Evolutionary conservation across 352 stramenopile species (phyloP).

Genomic region (Phytophthora syringae): DNA sequence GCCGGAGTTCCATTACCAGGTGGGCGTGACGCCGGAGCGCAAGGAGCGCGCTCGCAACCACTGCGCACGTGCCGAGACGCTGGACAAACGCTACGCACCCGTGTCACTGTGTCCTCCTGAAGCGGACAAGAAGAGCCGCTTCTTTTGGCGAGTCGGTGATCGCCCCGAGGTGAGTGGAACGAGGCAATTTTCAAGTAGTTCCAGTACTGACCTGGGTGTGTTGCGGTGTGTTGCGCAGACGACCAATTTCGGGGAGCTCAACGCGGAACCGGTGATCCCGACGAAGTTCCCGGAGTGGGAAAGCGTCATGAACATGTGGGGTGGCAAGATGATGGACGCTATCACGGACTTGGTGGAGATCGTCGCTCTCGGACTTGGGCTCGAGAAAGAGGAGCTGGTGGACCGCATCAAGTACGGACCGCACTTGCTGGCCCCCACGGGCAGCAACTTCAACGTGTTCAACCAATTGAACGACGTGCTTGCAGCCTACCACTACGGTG

Average conservation of each 20-base stretch:
- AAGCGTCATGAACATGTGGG: conserved; percentile 92
- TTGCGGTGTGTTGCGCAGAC: conserved; percentile 31
- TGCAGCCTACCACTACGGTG: conserved; percentile 92
- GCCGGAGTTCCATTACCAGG: conserved; percentile 89
- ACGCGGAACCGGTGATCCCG: conserved; percentile 88
- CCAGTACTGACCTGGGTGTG: conserved; percentile 2
- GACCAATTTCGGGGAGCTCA: conserved; percentile 86
- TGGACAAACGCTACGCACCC: conserved; percentile 68
- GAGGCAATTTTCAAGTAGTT: neutral
- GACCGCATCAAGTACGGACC: conserved; percentile 85
- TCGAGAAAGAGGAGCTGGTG: conserved; percentile 81
- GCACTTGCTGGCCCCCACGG: conserved; percentile 91
- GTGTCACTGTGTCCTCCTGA: conserved; percentile 89
- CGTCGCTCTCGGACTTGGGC: conserved; percentile 82
- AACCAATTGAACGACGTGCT: conserved; percentile 87
- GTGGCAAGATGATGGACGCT: conserved; percentile 86
- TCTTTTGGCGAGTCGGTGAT: conserved; percentile 93
- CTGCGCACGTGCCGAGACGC: conserved; percentile 61
- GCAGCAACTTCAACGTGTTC: conserved; percentile 88
- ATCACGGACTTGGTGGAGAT: conserved; percentile 89
- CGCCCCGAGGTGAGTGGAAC: conserved; percentile 45
- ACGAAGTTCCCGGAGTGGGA: conserved; percentile 89
- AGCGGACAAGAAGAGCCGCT: conserved; percentile 94
- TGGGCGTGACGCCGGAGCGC: conserved; percentile 88
- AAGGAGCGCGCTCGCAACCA: conserved; percentile 90